Evolutionary conservation across 108 stramenopile species (phyloP).

Genomic region (Schizochytrium sp.): DNA sequence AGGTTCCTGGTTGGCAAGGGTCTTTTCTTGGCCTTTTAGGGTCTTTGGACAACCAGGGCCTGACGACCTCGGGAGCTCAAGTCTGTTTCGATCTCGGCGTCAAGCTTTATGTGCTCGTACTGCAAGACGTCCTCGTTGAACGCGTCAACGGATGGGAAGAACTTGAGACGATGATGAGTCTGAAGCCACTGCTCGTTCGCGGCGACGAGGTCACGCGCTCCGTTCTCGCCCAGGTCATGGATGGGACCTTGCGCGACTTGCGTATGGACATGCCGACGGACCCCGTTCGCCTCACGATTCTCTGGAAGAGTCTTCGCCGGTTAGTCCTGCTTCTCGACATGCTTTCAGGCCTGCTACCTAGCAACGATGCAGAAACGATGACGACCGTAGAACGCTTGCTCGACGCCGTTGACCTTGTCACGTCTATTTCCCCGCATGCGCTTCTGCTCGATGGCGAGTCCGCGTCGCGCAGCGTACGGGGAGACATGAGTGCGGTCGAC

Average conservation of each 20-base stretch:
- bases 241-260: background rate
- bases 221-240: background rate
- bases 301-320: background rate
- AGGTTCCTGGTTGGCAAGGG: background rate
- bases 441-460: background rate
- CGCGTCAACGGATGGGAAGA: background rate
- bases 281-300: background rate
- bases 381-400: background rate
- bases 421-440: background rate
- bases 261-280: background rate
- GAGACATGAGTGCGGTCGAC: background rate
- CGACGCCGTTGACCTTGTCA: background rate
- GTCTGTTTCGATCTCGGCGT: constrained; percentile 10
- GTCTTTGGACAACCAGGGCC: background rate
- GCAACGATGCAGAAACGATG: background rate
- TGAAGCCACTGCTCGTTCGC: background rate
- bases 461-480: background rate
- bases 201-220: background rate
- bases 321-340: background rate
- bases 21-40: background rate
- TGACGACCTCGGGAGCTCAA: background rate
- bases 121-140: background rate
- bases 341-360: background rate
- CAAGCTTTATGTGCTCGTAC: background rate
- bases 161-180: background rate